phyloP scores from a whole-genome alignment of 441 rosid species.

The Pelargonium fulgidum region DNA sequence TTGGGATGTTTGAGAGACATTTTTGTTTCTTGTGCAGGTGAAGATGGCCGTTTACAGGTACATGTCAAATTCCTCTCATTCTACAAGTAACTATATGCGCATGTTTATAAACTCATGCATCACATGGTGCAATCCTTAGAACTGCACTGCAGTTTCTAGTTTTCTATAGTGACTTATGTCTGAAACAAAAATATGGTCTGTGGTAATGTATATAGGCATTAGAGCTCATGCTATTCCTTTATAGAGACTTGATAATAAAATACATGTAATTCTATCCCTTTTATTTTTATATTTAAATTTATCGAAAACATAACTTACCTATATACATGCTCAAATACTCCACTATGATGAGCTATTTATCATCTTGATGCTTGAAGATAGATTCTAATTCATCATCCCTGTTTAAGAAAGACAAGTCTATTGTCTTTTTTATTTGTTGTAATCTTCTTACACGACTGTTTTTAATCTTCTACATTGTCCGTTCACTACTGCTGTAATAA shows the following conservation, averaged over 20 bases:
- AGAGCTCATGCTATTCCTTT: not conserved
- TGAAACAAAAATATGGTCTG: not conserved
- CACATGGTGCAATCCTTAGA: too few species aligned
- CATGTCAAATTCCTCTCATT: not conserved
- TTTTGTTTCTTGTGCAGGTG: conserved; percentile 60
- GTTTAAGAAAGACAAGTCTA: too few species aligned
- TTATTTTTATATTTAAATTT: too few species aligned
- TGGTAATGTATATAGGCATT: not conserved
- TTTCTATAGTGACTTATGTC: conserved; percentile 2
- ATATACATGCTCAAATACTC: too few species aligned
- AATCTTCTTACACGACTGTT: too few species aligned
- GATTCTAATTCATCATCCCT: too few species aligned
- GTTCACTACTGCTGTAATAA: too few species aligned
- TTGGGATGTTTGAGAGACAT: conserved; percentile 71
- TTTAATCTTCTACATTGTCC: too few species aligned
- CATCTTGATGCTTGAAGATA: too few species aligned
- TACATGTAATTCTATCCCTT: not conserved
- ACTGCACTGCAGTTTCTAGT: not conserved
- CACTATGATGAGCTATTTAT: too few species aligned
- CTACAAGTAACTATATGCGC: conserved; percentile 2
- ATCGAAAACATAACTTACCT: too few species aligned
- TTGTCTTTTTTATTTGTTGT: too few species aligned
- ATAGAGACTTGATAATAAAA: not conserved
- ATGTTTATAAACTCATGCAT: not conserved
- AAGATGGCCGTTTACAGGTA: conserved; percentile 81